Percentiles rank a stretch among this genome's conserved stretches.
Evolutionary conservation across 2,329 filamentous ascomycete species (phyloP).

Genomic region (Botrytis hyacinthi): DNA sequence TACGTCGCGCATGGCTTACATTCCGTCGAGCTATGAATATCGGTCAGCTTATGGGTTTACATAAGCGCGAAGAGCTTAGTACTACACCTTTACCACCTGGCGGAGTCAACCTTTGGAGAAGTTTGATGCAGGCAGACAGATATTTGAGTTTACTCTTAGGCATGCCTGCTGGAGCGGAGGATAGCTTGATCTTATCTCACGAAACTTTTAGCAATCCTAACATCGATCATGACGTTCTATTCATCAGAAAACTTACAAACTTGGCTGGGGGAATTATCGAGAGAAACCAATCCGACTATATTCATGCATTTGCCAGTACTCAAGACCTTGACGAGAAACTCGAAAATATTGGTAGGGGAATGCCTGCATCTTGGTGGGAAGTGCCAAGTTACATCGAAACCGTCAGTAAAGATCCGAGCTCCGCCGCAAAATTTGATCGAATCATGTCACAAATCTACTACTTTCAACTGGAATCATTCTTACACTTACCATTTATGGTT

Average conservation of each 20-base stretch:
- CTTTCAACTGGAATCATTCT: slow-evolving; percentile 34
- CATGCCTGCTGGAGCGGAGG: slow-evolving; percentile 29
- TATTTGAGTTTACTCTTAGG: slow-evolving; percentile 42
- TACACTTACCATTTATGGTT: slow-evolving; percentile 39
- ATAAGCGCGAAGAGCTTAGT: slow-evolving; percentile 26
- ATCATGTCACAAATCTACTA: slow-evolving; percentile 36
- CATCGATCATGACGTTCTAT: slow-evolving; percentile 29
- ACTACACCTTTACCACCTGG: slow-evolving; percentile 11
- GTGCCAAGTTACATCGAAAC: slow-evolving; percentile 26
- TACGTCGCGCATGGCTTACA: slow-evolving; percentile 50
- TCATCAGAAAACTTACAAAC: slow-evolving; percentile 29
- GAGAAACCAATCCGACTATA: slow-evolving; percentile 31
- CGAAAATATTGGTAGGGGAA: slow-evolving; percentile 31
- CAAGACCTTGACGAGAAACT: slow-evolving; percentile 38
- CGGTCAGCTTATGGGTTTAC: slow-evolving; percentile 40
- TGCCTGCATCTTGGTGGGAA: slow-evolving; percentile 36
- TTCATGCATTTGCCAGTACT: slow-evolving; percentile 34
- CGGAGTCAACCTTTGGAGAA: slow-evolving; percentile 46
- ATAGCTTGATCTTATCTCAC: slow-evolving; percentile 26
- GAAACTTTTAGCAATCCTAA: slow-evolving; percentile 34
- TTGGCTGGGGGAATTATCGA: slow-evolving; percentile 34
- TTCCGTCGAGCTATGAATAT: slow-evolving; percentile 49
- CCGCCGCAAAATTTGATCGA: slow-evolving; percentile 28
- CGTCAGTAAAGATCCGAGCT: slow-evolving; percentile 14
- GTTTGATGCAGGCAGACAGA: slow-evolving; percentile 46